Base-by-base conservation (phyloP, 495 filamentous ascomycete genomes). In the Hyaloscypha variabilis region DNA sequence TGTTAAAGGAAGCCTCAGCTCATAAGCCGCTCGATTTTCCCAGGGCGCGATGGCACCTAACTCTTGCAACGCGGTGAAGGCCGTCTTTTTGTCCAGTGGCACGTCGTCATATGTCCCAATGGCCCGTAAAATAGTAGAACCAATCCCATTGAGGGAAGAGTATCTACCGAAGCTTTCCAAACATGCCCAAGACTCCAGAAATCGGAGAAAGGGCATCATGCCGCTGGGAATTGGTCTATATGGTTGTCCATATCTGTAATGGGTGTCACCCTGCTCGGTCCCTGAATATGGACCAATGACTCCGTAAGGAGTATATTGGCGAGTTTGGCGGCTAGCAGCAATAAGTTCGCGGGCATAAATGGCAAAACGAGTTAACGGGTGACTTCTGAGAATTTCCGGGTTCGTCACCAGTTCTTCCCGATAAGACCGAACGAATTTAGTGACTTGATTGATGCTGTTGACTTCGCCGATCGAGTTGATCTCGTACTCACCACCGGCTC, bases 21-120 rank as follows among this genome's bases (percentile, higher is more conserved):
- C 80, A 67, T 90, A 87, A 0, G 88, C 75, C n/a, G 83, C 76
- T 34, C 83, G 76, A 69, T 94, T 89, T 67, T 96, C 91, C 90
- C 92, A 97, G 0, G 92, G 91, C 3, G 85, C 72, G 60, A 96
- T 82, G 29, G 89, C 88, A 5, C 94, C 95, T 26, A 97, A 79
- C 75, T 99, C 95, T 68, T 96, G 90, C 34, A 97, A 75, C 63
- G 97, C 91, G 10, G 89, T 80, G 72, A 84, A 88, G 8, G 82
- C 90, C 4, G 84, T 86, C 5, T 77, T 71, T 17, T 74, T 65
- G 58, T 83, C 79, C n/a, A 92, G 74, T n/a, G 54, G 56, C 53
- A 83, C 75, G 3, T 83, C 83, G 29, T 78, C 76, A 72, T 98
- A 98, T 70, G 89, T 82, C 3, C 83, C 85, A 5, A 87, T 83